Evolutionary conservation across 768 basidiomycete genomes (phyloP).

Genomic region (Boletus speciosus): DNA sequence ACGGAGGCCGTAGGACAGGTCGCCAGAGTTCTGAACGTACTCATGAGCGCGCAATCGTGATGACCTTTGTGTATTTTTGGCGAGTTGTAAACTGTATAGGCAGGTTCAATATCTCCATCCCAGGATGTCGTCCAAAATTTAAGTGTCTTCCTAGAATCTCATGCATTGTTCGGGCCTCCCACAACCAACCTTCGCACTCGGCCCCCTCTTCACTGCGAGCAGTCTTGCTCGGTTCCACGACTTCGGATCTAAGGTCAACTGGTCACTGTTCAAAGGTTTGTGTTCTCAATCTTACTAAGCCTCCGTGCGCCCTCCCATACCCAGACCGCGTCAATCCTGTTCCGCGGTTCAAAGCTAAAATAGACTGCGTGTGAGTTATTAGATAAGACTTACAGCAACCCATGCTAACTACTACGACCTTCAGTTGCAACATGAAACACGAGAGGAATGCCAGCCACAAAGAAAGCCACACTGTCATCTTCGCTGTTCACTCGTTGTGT

Average conservation of each 20-base stretch:
- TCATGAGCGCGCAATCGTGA: conserved; percentile 41
- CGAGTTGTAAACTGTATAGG: not conserved
- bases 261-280: no score
- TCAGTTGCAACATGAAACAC: no score
- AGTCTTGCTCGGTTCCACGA: not conserved
- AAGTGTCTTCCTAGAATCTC: not conserved
- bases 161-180: not conserved
- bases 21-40: conserved; percentile 52
- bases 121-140: not conserved
- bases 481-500: not conserved
- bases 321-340: not conserved
- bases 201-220: not conserved
- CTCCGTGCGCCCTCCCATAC: not conserved
- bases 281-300: not conserved
- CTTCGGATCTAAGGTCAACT: not conserved
- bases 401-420: not conserved
- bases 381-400: not conserved
- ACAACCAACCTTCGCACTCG: not conserved
- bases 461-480: not conserved
- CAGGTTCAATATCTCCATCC: not conserved
- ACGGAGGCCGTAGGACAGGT: conserved; percentile 62
- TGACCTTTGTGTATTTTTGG: not conserved
- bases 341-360: not conserved
- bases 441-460: not conserved
- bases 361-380: not conserved